phyloP scores from a whole-genome alignment of 345 rosid species.

The Citrus trifoliata region DNA sequence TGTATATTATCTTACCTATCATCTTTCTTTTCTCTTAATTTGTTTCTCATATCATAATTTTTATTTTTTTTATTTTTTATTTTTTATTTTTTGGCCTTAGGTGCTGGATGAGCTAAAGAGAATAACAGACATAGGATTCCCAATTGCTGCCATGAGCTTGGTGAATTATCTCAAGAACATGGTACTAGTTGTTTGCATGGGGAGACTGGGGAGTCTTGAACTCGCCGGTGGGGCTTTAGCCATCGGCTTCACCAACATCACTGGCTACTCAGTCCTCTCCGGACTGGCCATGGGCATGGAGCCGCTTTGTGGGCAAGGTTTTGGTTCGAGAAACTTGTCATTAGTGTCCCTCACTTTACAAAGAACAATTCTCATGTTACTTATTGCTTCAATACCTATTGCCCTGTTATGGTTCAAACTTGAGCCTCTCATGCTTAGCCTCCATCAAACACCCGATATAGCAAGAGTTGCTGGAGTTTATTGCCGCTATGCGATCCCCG shows the following conservation, averaged over 20 bases:
- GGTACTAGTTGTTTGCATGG: conserved; percentile 79
- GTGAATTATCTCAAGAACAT: conserved; percentile 69
- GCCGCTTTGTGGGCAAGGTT: conserved; percentile 82
- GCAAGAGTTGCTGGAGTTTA: conserved; percentile 61
- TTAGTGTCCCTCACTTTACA: conserved; percentile 49
- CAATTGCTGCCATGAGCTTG: conserved; percentile 70
- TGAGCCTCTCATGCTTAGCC: conserved; percentile 59
- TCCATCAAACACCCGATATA: conserved; percentile 65
- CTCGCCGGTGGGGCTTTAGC: conserved; percentile 94
- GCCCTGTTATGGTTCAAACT: conserved; percentile 66
- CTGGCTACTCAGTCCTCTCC: conserved; percentile 84
- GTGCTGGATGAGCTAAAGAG: conserved; percentile 71
- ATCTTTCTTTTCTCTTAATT: neutral
- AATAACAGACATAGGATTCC: conserved; percentile 63
- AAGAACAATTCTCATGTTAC: conserved; percentile 63
- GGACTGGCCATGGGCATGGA: conserved; percentile 96
- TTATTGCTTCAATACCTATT: conserved; percentile 62
- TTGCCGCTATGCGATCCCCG: conserved; percentile 68
- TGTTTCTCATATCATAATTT: neutral
- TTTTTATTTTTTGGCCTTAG: conserved; percentile 18
- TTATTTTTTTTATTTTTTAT: neutral
- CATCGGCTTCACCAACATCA: conserved; percentile 87
- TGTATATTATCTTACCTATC: neutral
- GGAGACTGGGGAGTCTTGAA: conserved; percentile 83
- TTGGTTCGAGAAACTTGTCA: conserved; percentile 61